A percentile compares a stretch with the other conserved stretches of the same genome.
phyloP scores from a whole-genome alignment of 768 basidiomycete genomes.

The Termitomyces titanicus region DNA sequence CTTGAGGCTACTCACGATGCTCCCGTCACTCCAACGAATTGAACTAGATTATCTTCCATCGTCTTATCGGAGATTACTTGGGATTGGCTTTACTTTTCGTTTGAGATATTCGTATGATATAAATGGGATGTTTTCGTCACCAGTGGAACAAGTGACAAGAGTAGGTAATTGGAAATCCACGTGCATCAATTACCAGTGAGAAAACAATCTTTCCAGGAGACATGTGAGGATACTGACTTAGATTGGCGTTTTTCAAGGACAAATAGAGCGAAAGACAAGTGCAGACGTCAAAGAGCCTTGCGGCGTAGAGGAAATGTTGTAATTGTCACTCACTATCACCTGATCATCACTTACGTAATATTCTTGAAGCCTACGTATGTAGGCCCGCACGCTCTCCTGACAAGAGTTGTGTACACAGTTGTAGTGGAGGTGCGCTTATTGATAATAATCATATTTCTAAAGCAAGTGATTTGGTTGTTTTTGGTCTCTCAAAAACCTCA shows the following conservation, averaged over 20 bases:
- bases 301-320: too few species aligned
- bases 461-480: too few species aligned
- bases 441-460: too few species aligned
- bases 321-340: too few species aligned
- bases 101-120: conserved; percentile 7
- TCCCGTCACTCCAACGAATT: conserved; percentile 68
- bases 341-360: too few species aligned
- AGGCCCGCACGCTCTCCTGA: too few species aligned
- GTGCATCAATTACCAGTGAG: conserved; percentile 2
- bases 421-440: too few species aligned
- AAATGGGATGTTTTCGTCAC: not conserved
- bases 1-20: conserved; percentile 50
- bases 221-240: conserved; percentile 11
- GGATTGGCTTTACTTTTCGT: not conserved
- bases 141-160: conserved; percentile 1
- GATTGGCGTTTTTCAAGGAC: not conserved
- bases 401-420: too few species aligned
- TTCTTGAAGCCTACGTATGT: too few species aligned
- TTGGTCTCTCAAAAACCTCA: too few species aligned
- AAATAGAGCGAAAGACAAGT: not conserved
- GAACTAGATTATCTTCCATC: conserved; percentile 46
- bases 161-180: conserved; percentile 4
- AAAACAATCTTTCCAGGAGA: not conserved
- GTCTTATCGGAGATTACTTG: conserved; percentile 36
- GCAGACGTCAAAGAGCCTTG: not conserved